Evolutionary conservation across 768 basidiomycete species (phyloP), one percentile per base, ranked within the genome.

Genomic region (Naganishia onofrii): DNA sequence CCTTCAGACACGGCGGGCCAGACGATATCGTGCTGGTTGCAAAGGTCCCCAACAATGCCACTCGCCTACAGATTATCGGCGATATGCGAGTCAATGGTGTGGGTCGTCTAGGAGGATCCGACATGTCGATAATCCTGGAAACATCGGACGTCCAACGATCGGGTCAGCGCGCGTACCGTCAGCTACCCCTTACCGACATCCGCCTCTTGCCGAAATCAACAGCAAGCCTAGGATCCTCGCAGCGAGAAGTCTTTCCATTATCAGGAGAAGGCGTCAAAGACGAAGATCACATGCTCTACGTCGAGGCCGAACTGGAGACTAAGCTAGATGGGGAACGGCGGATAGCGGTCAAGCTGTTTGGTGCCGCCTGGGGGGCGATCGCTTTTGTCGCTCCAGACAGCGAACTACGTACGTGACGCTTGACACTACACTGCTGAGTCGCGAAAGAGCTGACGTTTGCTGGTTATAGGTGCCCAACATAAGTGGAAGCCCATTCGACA

Each of bases 211-310:
- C 70, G 21, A 52, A 54, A 29, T 73, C 57, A 51, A 71, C 28
- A n/a, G 17, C 13, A 44, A 70, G 29, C 26, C 4, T 2, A 19
- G 63, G 12, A 64, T 52, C 19, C 72, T 23, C 2, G 23, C 36
- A 32, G 34, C 52, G 56, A 57, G 60, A 63, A 44, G 13, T 72
- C 2, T 79, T 79, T 54, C 77, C 78, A 3, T 38, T 75, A 10
- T 69, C 69, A 2, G 78, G 78, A 13, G 76, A 77, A 67, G 78
- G 78, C 0, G 65, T 76, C 38, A 69, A 69, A 44, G 26, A 67
- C 15, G 70, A 72, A 21, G 77, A 77, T 44, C 67, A 56, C 0
- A 44, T 73, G 29, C 44, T 58, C 0, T 65, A 67, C 21, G 23
- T 74, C 10, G 58, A 55, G 28, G 23, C 73, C 0, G 13, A 65